Base-by-base conservation (phyloP, 345 rosid species). In the Kandelia obovata region DNA sequence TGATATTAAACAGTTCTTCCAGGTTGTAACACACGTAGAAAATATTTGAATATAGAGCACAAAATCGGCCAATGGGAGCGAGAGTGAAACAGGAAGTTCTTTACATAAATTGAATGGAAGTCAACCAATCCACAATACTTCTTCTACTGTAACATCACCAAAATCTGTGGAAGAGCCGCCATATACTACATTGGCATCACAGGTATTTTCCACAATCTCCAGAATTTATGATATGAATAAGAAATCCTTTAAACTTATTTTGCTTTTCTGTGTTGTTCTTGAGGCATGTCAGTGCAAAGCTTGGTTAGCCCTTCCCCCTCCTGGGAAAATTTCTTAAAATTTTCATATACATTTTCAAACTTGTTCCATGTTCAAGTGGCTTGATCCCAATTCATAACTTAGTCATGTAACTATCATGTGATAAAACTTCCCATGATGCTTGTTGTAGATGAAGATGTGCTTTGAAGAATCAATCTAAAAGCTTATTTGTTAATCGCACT, bases 51-150 rank as follows among this genome's bases (percentile, higher is more conserved):
- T 71, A 61, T 68, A 95, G 99, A 84, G 84, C 57, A 82, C 84
- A 27, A 92, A 88, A 66, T 84, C 88, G 61, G 80, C 83, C 71
- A 82, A 87, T 61, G 89, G 78, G 68, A 78, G 73, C 57, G 97
- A 88, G 81, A 81, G 28, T 70, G 96, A 85, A 28, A 66, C 69
- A 63, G 78, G 53, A 59, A 72, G 65, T 67, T 71, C 67, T 47
- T 35, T 82, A 9, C 83, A 77, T 64, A 85, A 85, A 64, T 55
- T 85, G 74, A 83, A 86, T 66, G 96, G 88, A 79, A 83, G 77
- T 63, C 85, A 76, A 70, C 73, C 73, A 49, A 79, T 59, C 70
- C 15, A 65, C 61, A 83, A 80, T 19, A 47, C 77, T 43, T 71
- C 61, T 65, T 81, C 85, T 57, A 83, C 82, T 21, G 51, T 78